Evolutionary conservation across 441 rosid genomes (phyloP), one percentile per base, ranked within the genome.

Genomic region (California macrophylla): DNA sequence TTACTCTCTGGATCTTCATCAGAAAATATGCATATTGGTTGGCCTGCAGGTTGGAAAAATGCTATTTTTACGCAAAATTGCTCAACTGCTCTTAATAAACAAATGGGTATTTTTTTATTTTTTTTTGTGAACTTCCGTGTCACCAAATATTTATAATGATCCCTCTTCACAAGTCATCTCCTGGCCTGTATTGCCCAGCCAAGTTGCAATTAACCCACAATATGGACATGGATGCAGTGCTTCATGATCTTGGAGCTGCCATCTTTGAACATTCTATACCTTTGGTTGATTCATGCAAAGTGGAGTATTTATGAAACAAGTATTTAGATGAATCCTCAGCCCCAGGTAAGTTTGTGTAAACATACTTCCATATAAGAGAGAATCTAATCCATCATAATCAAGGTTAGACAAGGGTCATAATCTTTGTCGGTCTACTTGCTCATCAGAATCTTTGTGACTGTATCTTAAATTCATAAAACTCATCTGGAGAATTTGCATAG

Each of bases 71-170:
- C 1, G 23, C 58, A 16, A 52, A 13, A 52, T 52, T 18, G 23
- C 60, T 52, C 60, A 52, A 18, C 60, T 52, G 60, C 60, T 52
- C 60, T 52, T 7, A 52, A 52, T 52, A 52, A 52, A 52, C 4
- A n/a, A 52, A 52, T 52, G 24, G 50, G 50, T 42, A 3, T 42
- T 42, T 1, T 42, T 24, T 18, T 13, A 8, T 16, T 52, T 6
- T 52, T 2, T 18, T 52, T 52, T 52, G 52, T 20, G 8, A 4
- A n/a, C 21, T 47, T 47, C 9, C 60, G 23, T 52, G 60, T 2
- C 60, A 52, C 60, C 60, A 52, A 52, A 52, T 16, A 52, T 20
- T 52, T 13, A 52, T 52, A 52, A 52, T 20, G 24, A 52, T 52
- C 60, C 2, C 18, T 52, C 60, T 16, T 52, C 18, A 52, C 24